Evolutionary conservation across 163 green algal species (phyloP), one percentile per base, ranked within the genome.

Genomic region (Scenedesmus sp.): DNA sequence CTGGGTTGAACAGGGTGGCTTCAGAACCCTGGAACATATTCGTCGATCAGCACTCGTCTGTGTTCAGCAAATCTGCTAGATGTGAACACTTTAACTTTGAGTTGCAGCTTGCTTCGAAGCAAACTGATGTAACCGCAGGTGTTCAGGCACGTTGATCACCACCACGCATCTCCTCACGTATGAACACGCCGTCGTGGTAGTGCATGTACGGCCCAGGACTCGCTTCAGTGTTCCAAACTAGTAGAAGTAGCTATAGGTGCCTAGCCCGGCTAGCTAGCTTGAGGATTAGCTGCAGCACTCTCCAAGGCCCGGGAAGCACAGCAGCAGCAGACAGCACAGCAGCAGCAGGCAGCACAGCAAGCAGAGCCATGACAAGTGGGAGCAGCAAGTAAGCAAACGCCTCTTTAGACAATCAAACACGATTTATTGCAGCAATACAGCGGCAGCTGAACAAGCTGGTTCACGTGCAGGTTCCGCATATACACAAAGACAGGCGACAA

Each of bases 401-500:
- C 15, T 34, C 66, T 13, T 3, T 70, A 4, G 16, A 70, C 0
- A 4, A 0, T 70, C 9, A 13, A 70, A 23, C 10, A 18, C 62
- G 10, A 3, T 23, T 70, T 5, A 70, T 5, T 3, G 59, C 59
- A 64, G 59, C 59, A 15, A 73, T 15, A 13, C 62, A 73, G 62
- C 62, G 59, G 59, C 59, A 64, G 59, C 59, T 64, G 23, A 13
- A 26, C 5, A 79, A 7, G 3, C 20, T 73, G 64, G 9, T 64
- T 23, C 23, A 79, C 13, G 70, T 15, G 0, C 89, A 97, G 93
- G 82, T 97, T 98, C 88, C 97, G 97, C 86, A 97, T 99, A n/a
- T 99, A 99, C 93, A 99, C 98, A 2, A 97, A 96, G 20, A 98
- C 97, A 3, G 98, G 98, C 5, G 98, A 99, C 91, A 91, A 93